phyloP scores from a whole-genome alignment of 1,284 basidiomycete species.

The Fistulina hepatica region DNA sequence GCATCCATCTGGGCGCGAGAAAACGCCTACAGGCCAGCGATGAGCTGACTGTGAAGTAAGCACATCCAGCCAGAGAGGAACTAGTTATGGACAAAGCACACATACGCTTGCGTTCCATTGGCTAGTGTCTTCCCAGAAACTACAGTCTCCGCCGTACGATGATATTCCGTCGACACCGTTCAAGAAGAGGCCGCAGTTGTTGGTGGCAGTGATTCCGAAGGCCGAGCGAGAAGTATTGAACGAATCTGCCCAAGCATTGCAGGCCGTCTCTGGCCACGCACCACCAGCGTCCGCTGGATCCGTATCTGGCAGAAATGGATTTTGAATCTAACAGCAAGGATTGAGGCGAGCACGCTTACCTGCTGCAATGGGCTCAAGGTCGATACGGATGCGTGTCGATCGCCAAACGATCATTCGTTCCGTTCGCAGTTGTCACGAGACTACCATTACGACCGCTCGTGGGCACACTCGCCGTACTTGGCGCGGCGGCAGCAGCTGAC shows the following conservation, averaged over 20 bases:
- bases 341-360: too few species aligned
- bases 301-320: too few species aligned
- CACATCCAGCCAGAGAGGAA: too few species aligned
- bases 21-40: slow-evolving; percentile 41
- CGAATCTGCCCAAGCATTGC: slow-evolving; percentile 41
- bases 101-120: slow-evolving; percentile 42
- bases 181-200: slow-evolving; percentile 51
- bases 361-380: too few species aligned
- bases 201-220: slow-evolving; percentile 57
- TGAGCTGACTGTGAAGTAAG: too few species aligned
- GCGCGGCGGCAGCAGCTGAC: neutral
- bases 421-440: slow-evolving; percentile 48
- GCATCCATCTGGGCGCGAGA: slow-evolving; percentile 41
- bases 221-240: neutral
- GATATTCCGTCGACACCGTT: slow-evolving; percentile 38
- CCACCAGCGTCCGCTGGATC: slow-evolving; percentile 33
- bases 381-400: too few species aligned
- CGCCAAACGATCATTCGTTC: too few species aligned
- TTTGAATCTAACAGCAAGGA: too few species aligned
- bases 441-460: slow-evolving; percentile 57
- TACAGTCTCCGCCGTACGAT: slow-evolving; percentile 37
- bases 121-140: slow-evolving; percentile 40
- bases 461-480: slow-evolving; percentile 5
- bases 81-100: too few species aligned
- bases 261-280: slow-evolving; percentile 44